These are phyloP conservation scores for Fusarium sp. DNA, from an alignment of 2,329 filamentous ascomycete species.

Conservation along the genomic window DNA sequence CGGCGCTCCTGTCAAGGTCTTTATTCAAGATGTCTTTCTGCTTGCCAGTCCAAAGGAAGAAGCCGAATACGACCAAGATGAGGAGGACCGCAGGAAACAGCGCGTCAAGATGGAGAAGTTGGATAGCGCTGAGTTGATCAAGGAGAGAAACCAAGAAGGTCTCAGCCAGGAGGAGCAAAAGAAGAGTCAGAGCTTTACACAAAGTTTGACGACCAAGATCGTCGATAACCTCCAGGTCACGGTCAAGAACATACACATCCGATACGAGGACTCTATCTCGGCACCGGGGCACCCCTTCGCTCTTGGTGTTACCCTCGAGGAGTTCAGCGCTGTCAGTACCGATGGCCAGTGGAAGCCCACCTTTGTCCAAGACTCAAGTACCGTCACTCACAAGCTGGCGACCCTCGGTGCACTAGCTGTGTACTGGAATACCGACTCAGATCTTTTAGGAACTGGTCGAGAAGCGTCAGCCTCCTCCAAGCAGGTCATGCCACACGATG, in stretches of 20 bases:
- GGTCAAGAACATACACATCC: slow-evolving; percentile 97
- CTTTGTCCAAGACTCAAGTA: slow-evolving; percentile 88
- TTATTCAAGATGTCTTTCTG: slow-evolving; percentile 96
- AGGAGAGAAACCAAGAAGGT: slow-evolving; percentile 91
- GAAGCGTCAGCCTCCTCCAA: slow-evolving; percentile 64
- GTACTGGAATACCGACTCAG: slow-evolving; percentile 97
- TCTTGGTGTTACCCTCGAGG: slow-evolving; percentile 89
- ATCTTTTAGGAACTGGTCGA: slow-evolving; percentile 83
- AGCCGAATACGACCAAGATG: slow-evolving; percentile 89
- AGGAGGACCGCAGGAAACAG: slow-evolving; percentile 87
- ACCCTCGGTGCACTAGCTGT: slow-evolving; percentile 89
- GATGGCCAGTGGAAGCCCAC: slow-evolving; percentile 95
- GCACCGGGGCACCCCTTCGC: slow-evolving; percentile 96
- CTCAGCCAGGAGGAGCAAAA: slow-evolving; percentile 95
- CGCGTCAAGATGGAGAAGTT: slow-evolving; percentile 99
- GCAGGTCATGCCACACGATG: slow-evolving; percentile 75
- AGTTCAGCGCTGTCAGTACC: slow-evolving; percentile 97
- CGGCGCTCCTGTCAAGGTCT: slow-evolving; percentile 92
- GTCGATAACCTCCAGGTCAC: slow-evolving; percentile 98
- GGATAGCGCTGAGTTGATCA: slow-evolving; percentile 93
- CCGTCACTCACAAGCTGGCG: slow-evolving; percentile 91
- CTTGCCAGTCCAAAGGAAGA: slow-evolving; percentile 96
- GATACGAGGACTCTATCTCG: slow-evolving; percentile 97
- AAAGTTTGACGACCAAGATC: slow-evolving; percentile 94
- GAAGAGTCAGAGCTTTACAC: slow-evolving; percentile 97